phyloP scores from a whole-genome alignment of 169 alveolate genomes.

The Cryptosporidium ubiquitum region DNA sequence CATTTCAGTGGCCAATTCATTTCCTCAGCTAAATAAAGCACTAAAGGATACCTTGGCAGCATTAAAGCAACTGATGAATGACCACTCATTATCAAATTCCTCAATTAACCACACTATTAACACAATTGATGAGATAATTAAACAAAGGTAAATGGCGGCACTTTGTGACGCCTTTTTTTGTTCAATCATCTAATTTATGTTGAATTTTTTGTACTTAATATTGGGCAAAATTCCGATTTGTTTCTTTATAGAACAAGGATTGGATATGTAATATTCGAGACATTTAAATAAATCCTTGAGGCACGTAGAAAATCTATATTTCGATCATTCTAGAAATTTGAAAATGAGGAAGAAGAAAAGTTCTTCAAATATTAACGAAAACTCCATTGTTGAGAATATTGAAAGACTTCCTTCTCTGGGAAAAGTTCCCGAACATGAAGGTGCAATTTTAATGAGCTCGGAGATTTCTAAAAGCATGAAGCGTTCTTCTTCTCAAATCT shows the following conservation, averaged over 20 bases:
- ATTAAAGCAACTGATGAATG: conserved; percentile 20
- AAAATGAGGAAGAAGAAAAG: conserved; percentile 32
- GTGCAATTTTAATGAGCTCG: conserved; percentile 60
- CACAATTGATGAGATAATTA: not conserved
- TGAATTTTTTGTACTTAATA: not conserved
- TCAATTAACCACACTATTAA: not conserved
- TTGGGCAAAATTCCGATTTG: not conserved
- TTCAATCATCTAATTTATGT: not conserved
- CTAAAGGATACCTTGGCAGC: conserved; percentile 29
- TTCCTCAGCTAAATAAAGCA: conserved; percentile 41
- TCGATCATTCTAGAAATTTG: too few species aligned
- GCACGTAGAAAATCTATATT: too few species aligned
- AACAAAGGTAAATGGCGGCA: not conserved
- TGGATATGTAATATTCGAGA: not conserved
- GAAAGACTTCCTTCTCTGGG: conserved; percentile 69
- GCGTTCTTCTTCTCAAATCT: conserved; percentile 60
- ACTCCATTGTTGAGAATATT: conserved; percentile 43
- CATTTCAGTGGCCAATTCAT: conserved; percentile 35
- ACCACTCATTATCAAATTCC: not conserved
- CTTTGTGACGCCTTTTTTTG: not conserved
- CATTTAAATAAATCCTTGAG: not conserved
- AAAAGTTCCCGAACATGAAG: conserved; percentile 73
- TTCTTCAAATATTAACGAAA: conserved; percentile 6
- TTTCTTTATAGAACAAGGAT: too few species aligned
- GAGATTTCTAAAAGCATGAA: conserved; percentile 64